These are phyloP conservation scores for Vachellia collinsii DNA, from an alignment of 306 rosid genomes.

Conservation along the genomic window DNA sequence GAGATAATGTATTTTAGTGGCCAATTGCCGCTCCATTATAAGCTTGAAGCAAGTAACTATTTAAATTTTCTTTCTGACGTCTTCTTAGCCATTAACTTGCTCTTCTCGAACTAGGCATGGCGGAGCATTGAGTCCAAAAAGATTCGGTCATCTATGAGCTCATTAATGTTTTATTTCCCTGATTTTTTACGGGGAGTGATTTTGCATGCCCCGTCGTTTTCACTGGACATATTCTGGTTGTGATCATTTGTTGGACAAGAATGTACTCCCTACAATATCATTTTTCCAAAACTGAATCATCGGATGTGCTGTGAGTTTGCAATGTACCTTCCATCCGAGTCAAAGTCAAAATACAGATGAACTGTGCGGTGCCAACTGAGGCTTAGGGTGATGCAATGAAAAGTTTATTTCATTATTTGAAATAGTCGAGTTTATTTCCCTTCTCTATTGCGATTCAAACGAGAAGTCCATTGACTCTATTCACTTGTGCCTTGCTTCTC, in stretches of 20 bases:
- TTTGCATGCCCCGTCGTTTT: neutral
- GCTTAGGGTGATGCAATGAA: neutral
- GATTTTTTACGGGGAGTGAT: neutral
- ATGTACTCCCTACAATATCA: neutral
- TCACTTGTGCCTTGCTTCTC: neutral
- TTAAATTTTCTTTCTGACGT: no score
- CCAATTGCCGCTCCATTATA: conserved; percentile 8
- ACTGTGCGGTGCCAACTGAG: neutral
- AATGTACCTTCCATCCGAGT: neutral
- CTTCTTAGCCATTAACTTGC: no score
- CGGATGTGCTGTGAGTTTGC: neutral
- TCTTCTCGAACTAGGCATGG: conserved; percentile 3
- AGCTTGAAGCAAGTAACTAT: no score
- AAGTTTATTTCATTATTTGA: no score
- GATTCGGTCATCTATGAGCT: neutral
- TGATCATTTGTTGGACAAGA: neutral
- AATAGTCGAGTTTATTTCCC: no score
- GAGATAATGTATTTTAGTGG: conserved; percentile 18
- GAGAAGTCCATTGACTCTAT: neutral
- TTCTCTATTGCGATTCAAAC: neutral
- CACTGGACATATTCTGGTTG: neutral
- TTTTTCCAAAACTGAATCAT: neutral
- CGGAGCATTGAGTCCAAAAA: neutral
- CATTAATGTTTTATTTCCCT: conserved; percentile 21
- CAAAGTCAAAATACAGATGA: conserved; percentile 1